Evolutionary conservation across 1,139 yeast genomes (phyloP), one percentile per base, ranked within the genome.

Genomic region (Lizanozyma gosingica): DNA sequence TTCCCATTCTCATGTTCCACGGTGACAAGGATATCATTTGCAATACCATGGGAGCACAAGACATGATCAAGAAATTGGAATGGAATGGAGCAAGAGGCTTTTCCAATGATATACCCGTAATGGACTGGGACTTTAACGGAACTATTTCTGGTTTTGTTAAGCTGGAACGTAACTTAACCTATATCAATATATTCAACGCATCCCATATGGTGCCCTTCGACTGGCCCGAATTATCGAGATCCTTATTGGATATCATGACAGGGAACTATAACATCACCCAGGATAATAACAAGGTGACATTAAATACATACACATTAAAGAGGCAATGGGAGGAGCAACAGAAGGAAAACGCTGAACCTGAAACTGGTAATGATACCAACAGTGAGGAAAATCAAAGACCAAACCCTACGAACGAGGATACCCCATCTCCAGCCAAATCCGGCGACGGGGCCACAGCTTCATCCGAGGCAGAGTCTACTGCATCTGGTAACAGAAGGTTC

Each of bases 121-220:
- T 60, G 32, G 70, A 69, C 40, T 83, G 92, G 92, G 46, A 59
- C 15, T 78, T 75, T 53, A 66, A 70, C 42, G 65, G 67, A 14
- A 50, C 56, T 4, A 42, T 50, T 4, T 78, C 74, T 1, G 94
- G 94, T 1, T 63, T 64, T 39, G 58, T 81, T 35, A 63, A 65
- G 45, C 56, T 53, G 14, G 90, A 80, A 41, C 72, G 88, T 46
- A 86, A 86, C 52, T 66, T 92, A 52, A 84, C 96, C 0, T 84
- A 82, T 57, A 76, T 86, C 22, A 77, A 80, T 46, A 77, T 90
- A 2, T 78, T 65, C 54, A 78, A 86, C 51, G 77, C 95, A 0
- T 82, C 94, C 3, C 98, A 92, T 56, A 92, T 92, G 99, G 95
- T 90, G 17, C 95, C 98, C 1, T 83, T 78, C 51, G 97, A 92